phyloP scores from a whole-genome alignment of 345 rosid genomes.

The Isatis tinctoria region DNA sequence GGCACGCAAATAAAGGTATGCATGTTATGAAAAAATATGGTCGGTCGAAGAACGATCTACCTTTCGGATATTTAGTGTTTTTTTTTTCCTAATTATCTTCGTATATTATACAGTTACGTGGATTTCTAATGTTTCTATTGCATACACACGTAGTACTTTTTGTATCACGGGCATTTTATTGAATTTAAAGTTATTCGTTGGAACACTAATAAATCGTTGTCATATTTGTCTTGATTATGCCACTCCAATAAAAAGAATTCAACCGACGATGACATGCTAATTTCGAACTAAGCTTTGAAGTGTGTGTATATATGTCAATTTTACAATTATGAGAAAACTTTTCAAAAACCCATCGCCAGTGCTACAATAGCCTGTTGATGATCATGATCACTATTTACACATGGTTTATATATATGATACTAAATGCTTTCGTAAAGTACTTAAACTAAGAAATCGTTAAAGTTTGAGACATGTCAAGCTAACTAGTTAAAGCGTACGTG shows the following conservation, averaged over 20 bases:
- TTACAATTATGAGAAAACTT: neutral
- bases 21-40: conserved; percentile 22
- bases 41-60: conserved; percentile 24
- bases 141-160: neutral
- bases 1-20: conserved; percentile 35
- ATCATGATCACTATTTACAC: neutral
- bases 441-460: neutral
- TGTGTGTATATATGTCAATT: neutral
- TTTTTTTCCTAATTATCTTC: neutral
- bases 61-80: conserved; percentile 7
- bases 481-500: neutral
- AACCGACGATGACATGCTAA: neutral
- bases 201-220: neutral
- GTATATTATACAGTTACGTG: conserved; percentile 7
- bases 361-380: neutral
- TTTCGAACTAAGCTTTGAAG: neutral
- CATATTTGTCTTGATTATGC: neutral
- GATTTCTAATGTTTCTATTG: neutral
- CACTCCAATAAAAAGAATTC: neutral
- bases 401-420: neutral
- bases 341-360: neutral
- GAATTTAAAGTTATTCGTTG: neutral
- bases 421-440: neutral
- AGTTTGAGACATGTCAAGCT: neutral
- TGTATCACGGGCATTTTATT: neutral